A percentile compares a stretch with the other conserved stretches of the same genome.
These are phyloP conservation scores for Aspergillus vadensis DNA, from an alignment of 2,329 filamentous ascomycete genomes.

Conservation along the genomic window DNA sequence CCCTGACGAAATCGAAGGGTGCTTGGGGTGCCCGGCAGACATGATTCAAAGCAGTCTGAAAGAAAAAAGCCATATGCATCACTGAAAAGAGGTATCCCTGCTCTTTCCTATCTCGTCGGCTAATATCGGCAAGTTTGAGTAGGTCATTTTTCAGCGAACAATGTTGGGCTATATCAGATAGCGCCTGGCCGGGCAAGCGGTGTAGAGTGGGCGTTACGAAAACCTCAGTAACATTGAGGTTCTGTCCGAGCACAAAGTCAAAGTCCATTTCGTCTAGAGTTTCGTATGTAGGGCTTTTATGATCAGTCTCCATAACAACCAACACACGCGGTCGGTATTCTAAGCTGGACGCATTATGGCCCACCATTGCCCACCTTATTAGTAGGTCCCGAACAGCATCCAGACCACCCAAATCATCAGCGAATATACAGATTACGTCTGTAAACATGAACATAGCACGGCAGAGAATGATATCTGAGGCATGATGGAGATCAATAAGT, in stretches of 20 bases:
- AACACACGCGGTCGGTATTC: neutral
- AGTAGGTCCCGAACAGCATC: neutral
- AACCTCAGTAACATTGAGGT: neutral
- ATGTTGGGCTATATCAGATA: neutral
- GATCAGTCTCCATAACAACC: neutral
- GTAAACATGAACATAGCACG: neutral
- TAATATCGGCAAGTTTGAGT: neutral
- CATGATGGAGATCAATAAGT: neutral
- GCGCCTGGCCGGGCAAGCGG: neutral
- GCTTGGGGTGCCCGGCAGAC: neutral
- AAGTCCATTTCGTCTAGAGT: neutral
- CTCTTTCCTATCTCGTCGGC: neutral
- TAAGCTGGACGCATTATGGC: neutral
- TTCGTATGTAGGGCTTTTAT: neutral
- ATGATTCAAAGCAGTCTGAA: neutral
- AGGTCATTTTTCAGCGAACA: neutral
- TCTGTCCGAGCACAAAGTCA: neutral
- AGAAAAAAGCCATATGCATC: neutral
- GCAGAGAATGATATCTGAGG: neutral
- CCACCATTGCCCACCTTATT: neutral
- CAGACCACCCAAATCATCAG: neutral
- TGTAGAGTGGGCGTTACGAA: neutral
- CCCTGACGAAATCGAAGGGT: neutral
- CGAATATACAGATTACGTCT: conserved; percentile 1
- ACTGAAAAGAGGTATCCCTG: neutral